Evolutionary conservation across 2,329 filamentous ascomycete species (phyloP), one percentile per base, ranked within the genome.

Genomic region (Fusarium zealandicum): DNA sequence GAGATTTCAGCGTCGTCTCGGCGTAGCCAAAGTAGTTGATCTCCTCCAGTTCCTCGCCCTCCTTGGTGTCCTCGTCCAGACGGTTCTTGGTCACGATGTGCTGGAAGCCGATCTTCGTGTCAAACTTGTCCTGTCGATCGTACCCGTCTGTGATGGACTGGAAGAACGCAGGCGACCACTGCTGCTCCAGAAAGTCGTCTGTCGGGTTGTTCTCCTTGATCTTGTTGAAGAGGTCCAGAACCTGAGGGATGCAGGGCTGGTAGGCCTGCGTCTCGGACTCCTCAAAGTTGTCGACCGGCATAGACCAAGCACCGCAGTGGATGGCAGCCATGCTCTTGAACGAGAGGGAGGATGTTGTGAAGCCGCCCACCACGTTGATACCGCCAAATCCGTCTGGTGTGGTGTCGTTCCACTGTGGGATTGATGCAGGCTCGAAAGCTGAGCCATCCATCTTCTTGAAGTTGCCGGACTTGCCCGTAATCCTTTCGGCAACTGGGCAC

Each of bases 171-270:
- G 71, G 69, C 2, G 61, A 61, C 73, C 73, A 75, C 27, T 68
- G 66, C 47, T 67, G 68, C 0, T 66, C 54, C n/a, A 61, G 50
- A 31, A 65, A 74, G 46, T 69, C 57, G 1, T 57, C 36, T 0
- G 41, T 48, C 6, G 57, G 51, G 13, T 56, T 43, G 1, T 59
- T 30, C 5, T 56, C 54, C 35, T 69, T 68, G 16, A 74, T 37
- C 8, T 57, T 46, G 57, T 75, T 76, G 36, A 76, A 67, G 13
- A 70, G 18, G 22, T 53, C 20, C 14, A 75, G 55, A 11, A 75
- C 62, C 27, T 75, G 78, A 1, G 78, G 72, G 32, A 80, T 56
- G 33, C 77, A 80, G 3, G 77, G 75, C 40, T 79, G 75, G 51
- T 79, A 79, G 14, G 76, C 68, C 20, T 77, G 70, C 8, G 75